Conservation (phyloP, 495 filamentous ascomycete genomes). For the Hyaloscypha variabilis region DNA sequence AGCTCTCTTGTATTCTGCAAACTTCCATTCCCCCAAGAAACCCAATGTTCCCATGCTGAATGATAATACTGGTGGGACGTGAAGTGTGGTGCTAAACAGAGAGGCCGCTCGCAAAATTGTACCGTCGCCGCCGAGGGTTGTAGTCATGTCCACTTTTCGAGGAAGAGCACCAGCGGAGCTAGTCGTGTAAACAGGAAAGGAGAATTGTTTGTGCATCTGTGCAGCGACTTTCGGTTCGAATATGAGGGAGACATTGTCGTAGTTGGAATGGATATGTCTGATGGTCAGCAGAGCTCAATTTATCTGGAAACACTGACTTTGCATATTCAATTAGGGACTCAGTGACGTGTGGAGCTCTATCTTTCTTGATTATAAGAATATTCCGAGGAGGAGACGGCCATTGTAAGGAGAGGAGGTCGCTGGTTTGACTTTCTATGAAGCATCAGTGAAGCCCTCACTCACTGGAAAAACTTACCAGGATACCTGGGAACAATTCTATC, state of each 20-base stretch:
- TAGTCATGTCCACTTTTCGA: slow-evolving; percentile 81
- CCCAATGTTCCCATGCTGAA: slow-evolving; percentile 97
- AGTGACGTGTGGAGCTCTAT: slow-evolving; percentile 70
- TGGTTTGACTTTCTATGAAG: slow-evolving; percentile 28
- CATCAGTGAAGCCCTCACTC: slow-evolving; percentile 14
- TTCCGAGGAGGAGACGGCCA: slow-evolving; percentile 92
- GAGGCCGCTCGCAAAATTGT: slow-evolving; percentile 92
- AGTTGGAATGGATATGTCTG: slow-evolving; percentile 76
- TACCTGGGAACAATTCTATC: slow-evolving; percentile 34
- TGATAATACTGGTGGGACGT: slow-evolving; percentile 88
- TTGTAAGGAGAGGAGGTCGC: slow-evolving; percentile 71
- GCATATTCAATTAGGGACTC: slow-evolving; percentile 76
- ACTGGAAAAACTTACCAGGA: slow-evolving; percentile 19
- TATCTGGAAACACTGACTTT: slow-evolving; percentile 44
- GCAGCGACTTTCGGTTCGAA: slow-evolving; percentile 77
- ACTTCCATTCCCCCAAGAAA: slow-evolving; percentile 96
- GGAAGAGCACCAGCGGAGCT: slow-evolving; percentile 38
- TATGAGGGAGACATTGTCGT: slow-evolving; percentile 79
- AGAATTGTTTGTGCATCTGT: slow-evolving; percentile 70
- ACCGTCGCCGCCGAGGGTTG: slow-evolving; percentile 92
- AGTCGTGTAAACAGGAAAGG: slow-evolving; percentile 77
- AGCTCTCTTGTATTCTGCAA: slow-evolving; percentile 84
- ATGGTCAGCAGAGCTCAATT: slow-evolving; percentile 18
- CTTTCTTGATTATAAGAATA: slow-evolving; percentile 87
- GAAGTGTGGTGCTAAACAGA: slow-evolving; percentile 78